phyloP scores from a whole-genome alignment of 129 eudicot species.

The Mikania micrantha region DNA sequence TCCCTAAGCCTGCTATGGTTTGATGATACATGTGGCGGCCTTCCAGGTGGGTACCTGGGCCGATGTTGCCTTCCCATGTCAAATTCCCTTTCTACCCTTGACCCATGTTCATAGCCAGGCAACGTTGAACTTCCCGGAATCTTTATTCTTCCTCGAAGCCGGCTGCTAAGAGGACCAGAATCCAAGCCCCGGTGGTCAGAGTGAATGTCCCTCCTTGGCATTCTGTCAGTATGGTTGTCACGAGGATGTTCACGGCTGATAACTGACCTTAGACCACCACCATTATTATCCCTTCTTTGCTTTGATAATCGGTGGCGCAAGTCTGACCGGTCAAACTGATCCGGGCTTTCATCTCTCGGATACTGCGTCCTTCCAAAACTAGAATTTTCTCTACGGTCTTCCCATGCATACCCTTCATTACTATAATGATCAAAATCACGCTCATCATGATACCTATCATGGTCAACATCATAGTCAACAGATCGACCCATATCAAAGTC shows the following conservation, averaged over 20 bases:
- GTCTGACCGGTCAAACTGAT: conserved; percentile 44
- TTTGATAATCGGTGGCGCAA: conserved; percentile 60
- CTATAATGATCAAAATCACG: conserved; percentile 50
- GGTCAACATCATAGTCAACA: conserved; percentile 49
- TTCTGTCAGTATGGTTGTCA: conserved; percentile 36
- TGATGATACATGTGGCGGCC: conserved; percentile 27
- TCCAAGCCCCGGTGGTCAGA: conserved; percentile 21
- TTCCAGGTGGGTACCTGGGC: conserved; percentile 47
- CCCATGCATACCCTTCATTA: conserved; percentile 49
- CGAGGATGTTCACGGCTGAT: conserved; percentile 49
- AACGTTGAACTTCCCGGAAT: conserved; percentile 48
- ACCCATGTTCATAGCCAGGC: conserved; percentile 31
- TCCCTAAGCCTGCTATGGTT: conserved; percentile 65
- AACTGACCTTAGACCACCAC: conserved; percentile 53
- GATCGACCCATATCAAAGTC: conserved; percentile 52
- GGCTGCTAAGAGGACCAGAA: conserved; percentile 45
- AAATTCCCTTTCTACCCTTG: conserved; percentile 45
- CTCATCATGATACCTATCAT: conserved; percentile 37
- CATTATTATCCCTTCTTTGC: conserved; percentile 47
- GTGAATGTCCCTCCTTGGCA: conserved; percentile 43
- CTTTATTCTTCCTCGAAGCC: conserved; percentile 78
- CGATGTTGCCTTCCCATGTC: conserved; percentile 42
- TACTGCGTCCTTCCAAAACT: conserved; percentile 43
- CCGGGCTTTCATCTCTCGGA: conserved; percentile 40
- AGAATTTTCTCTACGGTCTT: conserved; percentile 51